Percentiles rank a stretch among this genome's conserved stretches.
Conservation (phyloP, 1,284 basidiomycete species). For the Ustilago loliicola region DNA sequence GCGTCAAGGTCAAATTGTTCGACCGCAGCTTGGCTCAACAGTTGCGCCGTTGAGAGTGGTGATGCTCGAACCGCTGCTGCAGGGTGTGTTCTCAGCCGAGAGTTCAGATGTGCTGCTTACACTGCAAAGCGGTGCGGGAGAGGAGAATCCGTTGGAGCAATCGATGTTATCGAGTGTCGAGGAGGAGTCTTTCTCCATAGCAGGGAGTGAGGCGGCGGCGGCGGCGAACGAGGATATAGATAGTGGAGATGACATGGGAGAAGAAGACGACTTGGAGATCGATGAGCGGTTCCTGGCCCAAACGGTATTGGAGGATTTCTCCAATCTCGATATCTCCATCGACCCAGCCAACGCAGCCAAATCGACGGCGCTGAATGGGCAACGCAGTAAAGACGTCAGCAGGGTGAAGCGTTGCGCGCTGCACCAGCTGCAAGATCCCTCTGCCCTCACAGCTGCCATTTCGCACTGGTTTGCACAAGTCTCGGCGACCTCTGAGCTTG, state of each 20-base stretch:
- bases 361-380: not conserved
- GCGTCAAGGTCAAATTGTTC: constrained; percentile 46
- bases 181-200: constrained; percentile 34
- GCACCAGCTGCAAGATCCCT: constrained; percentile 34
- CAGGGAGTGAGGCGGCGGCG: constrained; percentile 18
- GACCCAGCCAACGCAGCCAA: constrained; percentile 17
- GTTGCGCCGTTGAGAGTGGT: constrained; percentile 38
- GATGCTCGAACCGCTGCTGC: constrained; percentile 64
- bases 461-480: constrained; percentile 41
- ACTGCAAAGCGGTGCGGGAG: constrained; percentile 27
- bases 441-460: constrained; percentile 40
- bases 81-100: constrained; percentile 50
- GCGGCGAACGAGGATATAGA: constrained; percentile 16
- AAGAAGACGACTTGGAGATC: constrained; percentile 44
- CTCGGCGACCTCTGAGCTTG: constrained; percentile 14
- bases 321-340: constrained; percentile 45
- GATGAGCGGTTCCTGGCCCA: constrained; percentile 63
- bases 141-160: constrained; percentile 18
- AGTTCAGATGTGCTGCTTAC: constrained; percentile 52
- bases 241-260: constrained; percentile 38
- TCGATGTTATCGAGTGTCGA: constrained; percentile 36
- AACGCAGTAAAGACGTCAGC: constrained; percentile 10
- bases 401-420: constrained; percentile 30
- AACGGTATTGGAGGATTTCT: constrained; percentile 55
- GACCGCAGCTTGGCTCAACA: constrained; percentile 14